Base-by-base conservation (phyloP, 768 basidiomycete species). In the Collybiopsis luxurians region DNA sequence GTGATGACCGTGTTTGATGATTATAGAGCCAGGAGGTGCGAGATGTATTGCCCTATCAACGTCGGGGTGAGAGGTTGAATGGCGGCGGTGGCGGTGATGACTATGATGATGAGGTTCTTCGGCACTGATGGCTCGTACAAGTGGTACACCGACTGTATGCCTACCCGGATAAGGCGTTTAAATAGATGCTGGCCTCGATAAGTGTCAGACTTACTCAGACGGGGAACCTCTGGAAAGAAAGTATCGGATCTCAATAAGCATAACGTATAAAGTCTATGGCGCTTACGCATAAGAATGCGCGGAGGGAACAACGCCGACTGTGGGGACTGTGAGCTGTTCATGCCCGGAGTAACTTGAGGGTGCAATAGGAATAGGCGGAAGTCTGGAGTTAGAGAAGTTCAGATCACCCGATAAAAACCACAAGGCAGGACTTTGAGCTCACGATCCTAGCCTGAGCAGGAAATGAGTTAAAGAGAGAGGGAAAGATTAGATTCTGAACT, bases 401-500 rank as follows among this genome's bases (percentile, higher is more conserved):
- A 46, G 19, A 24, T 47, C 19, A 43, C 19, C 19, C 24, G 28
- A 27, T 15, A 6, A 17, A 15, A 55, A 34, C 5, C 3, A 23
- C 9, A 46, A 36, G 13, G 12, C 15, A 31, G 19, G 15, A 26
- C 53, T 17, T 23, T 2, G 15, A 27, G n/a, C 38, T 40, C 28
- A 51, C 47, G 46, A 46, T 57, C 47, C 38, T 6, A 28, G 19
- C 10, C 50, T 51, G 24, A 4, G 13, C 24, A 21, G 30, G 17
- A 36, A 31, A 13, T 26, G 21, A 43, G n/a, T 27, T n/a, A 27
- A 38, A 23, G 28, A 31, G 13, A 12, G 43, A 34, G 17, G 4
- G 21, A 17, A 15, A 46, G 31, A 6, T 36, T 17, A 24, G 24
- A 11, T 27, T 13, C 19, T 45, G 17, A 43, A 67, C 71, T 26